Percentiles rank a stretch among this genome's conserved stretches.
Conservation (phyloP, 164 flowering plant genomes). For the Akebia trifoliata region DNA sequence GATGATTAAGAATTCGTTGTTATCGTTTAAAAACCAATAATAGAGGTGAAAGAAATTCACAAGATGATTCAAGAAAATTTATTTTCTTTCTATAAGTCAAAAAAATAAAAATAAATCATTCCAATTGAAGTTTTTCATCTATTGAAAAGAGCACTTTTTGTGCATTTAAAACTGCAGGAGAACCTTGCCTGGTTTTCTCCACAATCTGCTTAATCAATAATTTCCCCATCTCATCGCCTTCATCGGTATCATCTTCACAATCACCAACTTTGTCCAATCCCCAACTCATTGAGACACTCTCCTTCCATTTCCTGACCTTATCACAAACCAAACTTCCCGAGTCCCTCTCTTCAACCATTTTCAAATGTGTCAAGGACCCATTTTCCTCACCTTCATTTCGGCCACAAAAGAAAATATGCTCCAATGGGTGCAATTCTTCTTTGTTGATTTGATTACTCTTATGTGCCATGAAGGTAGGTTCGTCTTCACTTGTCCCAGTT, state of each 20-base stretch:
- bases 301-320: slow-evolving; percentile 9
- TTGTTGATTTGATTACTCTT: slow-evolving; percentile 5
- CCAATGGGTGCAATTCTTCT: slow-evolving; percentile 5
- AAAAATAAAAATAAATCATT: slow-evolving; percentile 6
- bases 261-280: slow-evolving; percentile 15
- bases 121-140: slow-evolving; percentile 25
- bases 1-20: too few relatives aligned
- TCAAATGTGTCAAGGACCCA: slow-evolving; percentile 1
- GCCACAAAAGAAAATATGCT: slow-evolving; percentile 1
- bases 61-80: not conserved
- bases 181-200: slow-evolving; percentile 59
- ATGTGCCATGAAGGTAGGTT: slow-evolving; percentile 11
- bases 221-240: slow-evolving; percentile 35
- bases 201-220: slow-evolving; percentile 56
- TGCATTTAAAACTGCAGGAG: slow-evolving; percentile 52
- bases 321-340: not conserved
- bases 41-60: too few relatives aligned
- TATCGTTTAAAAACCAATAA: too few relatives aligned
- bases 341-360: slow-evolving; percentile 1
- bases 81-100: not conserved
- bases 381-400: slow-evolving; percentile 7
- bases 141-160: slow-evolving; percentile 36
- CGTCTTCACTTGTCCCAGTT: slow-evolving; percentile 37
- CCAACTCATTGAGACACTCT: slow-evolving; percentile 3
- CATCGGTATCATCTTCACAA: slow-evolving; percentile 24